Percentiles rank a stretch among this genome's conserved stretches.
Evolutionary conservation across 1,139 yeast genomes (phyloP).

Genomic region (Blastobotrys persicus): DNA sequence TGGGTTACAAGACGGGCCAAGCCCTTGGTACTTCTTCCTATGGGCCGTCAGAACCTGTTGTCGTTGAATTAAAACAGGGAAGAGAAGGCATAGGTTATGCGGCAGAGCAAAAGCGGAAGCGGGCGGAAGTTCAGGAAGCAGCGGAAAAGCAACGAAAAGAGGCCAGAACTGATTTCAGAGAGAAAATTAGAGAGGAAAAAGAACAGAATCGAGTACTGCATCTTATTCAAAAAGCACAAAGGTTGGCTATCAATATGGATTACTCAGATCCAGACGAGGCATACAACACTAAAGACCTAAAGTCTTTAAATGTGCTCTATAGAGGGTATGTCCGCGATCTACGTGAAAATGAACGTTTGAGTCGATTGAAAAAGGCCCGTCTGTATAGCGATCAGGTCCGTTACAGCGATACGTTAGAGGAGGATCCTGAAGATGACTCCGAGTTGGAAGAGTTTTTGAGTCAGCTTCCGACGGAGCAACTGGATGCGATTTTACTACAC

Average conservation of each 20-base stretch:
- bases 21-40: conserved; percentile 39
- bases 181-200: conserved; percentile 12
- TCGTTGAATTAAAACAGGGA: conserved; percentile 21
- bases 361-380: conserved; percentile 11
- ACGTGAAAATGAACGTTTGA: conserved; percentile 16
- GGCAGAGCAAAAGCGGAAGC: conserved; percentile 15
- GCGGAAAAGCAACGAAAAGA: conserved; percentile 12
- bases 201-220: conserved; percentile 15
- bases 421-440: conserved; percentile 10
- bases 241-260: conserved; percentile 21
- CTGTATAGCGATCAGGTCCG: conserved; percentile 3
- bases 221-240: conserved; percentile 19
- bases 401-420: conserved; percentile 11
- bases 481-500: conserved; percentile 36
- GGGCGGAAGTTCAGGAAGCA: conserved; percentile 11
- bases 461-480: conserved; percentile 28
- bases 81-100: conserved; percentile 30
- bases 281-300: conserved; percentile 14
- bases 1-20: conserved; percentile 54
- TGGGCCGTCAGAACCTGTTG: conserved; percentile 22
- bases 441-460: conserved; percentile 34
- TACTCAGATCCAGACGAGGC: conserved; percentile 17
- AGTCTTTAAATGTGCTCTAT: conserved; percentile 26
- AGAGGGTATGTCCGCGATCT: conserved; percentile 24
- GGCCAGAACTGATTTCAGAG: conserved; percentile 16